A percentile compares a stretch with the other conserved stretches of the same genome.
Conservation (phyloP, 2,329 filamentous ascomycete genomes). For the Claviceps spartinae region DNA sequence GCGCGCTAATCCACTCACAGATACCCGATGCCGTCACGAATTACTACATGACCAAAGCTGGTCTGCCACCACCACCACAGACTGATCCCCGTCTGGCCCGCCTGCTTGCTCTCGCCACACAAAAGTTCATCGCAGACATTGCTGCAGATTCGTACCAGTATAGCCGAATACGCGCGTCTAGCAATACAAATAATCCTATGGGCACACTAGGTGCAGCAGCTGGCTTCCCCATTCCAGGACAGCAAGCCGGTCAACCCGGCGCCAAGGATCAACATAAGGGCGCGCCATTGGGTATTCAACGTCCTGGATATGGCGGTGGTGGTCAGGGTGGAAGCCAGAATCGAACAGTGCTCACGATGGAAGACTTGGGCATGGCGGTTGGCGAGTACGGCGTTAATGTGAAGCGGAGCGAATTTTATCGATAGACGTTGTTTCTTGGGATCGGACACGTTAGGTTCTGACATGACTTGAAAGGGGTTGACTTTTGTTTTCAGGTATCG, state of each 20-base stretch:
- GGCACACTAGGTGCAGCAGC: slow-evolving; percentile 67
- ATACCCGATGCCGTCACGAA: slow-evolving; percentile 96
- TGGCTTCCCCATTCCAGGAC: slow-evolving; percentile 52
- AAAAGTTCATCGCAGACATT: slow-evolving; percentile 97
- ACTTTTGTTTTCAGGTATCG: background rate
- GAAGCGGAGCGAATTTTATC: slow-evolving; percentile 93
- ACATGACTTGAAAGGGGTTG: background rate
- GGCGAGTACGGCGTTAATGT: slow-evolving; percentile 96
- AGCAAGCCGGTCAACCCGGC: slow-evolving; percentile 42
- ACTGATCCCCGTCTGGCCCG: slow-evolving; percentile 84
- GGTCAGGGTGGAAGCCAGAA: slow-evolving; percentile 82
- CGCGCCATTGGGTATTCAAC: slow-evolving; percentile 57
- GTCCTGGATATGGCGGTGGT: slow-evolving; percentile 73
- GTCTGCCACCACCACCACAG: slow-evolving; percentile 81
- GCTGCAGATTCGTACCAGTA: slow-evolving; percentile 97
- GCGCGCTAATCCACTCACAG: slow-evolving; percentile 28
- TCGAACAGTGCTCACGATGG: slow-evolving; percentile 92
- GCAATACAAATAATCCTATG: slow-evolving; percentile 80
- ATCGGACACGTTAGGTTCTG: background rate
- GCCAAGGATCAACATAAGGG: slow-evolving; percentile 43
- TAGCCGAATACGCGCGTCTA: slow-evolving; percentile 82
- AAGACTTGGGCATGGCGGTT: slow-evolving; percentile 95
- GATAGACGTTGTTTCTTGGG: slow-evolving; percentile 28
- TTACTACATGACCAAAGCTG: slow-evolving; percentile 94
- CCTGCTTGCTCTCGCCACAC: slow-evolving; percentile 89